phyloP scores from a whole-genome alignment of 495 filamentous ascomycete species.

The Aspergillus olivimuriae region DNA sequence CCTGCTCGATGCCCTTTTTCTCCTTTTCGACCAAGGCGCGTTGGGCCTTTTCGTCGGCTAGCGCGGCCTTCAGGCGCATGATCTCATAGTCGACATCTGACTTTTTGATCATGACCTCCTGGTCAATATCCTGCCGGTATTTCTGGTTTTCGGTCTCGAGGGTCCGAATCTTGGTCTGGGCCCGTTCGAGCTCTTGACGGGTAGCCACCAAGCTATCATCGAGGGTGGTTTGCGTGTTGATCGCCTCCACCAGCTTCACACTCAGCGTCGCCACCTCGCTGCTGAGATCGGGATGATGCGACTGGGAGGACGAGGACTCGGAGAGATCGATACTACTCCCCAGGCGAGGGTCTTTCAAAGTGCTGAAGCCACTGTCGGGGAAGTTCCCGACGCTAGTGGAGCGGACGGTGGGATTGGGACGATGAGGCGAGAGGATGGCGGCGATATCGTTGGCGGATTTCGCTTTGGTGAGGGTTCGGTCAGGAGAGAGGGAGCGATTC shows the following conservation, averaged over 20 bases:
- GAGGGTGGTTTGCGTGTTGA: slow-evolving; percentile 91
- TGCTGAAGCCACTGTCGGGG: slow-evolving; percentile 41
- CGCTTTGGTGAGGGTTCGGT: slow-evolving; percentile 36
- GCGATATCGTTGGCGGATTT: slow-evolving; percentile 38
- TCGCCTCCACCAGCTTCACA: slow-evolving; percentile 92
- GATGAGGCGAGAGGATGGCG: slow-evolving; percentile 19
- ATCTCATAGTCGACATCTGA: slow-evolving; percentile 65
- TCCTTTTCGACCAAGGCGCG: slow-evolving; percentile 58
- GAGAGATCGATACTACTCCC: slow-evolving; percentile 28
- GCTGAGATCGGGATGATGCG: slow-evolving; percentile 71
- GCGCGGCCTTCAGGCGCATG: slow-evolving; percentile 57
- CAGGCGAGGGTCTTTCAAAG: slow-evolving; percentile 45
- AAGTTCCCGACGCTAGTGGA: slow-evolving; percentile 24
- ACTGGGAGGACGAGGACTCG: slow-evolving; percentile 30
- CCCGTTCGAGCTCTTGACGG: slow-evolving; percentile 74
- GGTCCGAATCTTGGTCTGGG: slow-evolving; percentile 58
- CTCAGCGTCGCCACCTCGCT: slow-evolving; percentile 86
- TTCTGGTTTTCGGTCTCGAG: slow-evolving; percentile 64
- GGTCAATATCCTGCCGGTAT: slow-evolving; percentile 63
- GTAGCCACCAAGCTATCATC: slow-evolving; percentile 83
- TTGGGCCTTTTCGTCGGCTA: slow-evolving; percentile 56
- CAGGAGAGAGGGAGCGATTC: slow-evolving; percentile 33
- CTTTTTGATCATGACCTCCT: slow-evolving; percentile 63
- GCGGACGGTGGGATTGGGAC: slow-evolving; percentile 14
- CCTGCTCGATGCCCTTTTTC: slow-evolving; percentile 68